phyloP scores from a whole-genome alignment of 768 basidiomycete genomes.

The Pisolithus albus region DNA sequence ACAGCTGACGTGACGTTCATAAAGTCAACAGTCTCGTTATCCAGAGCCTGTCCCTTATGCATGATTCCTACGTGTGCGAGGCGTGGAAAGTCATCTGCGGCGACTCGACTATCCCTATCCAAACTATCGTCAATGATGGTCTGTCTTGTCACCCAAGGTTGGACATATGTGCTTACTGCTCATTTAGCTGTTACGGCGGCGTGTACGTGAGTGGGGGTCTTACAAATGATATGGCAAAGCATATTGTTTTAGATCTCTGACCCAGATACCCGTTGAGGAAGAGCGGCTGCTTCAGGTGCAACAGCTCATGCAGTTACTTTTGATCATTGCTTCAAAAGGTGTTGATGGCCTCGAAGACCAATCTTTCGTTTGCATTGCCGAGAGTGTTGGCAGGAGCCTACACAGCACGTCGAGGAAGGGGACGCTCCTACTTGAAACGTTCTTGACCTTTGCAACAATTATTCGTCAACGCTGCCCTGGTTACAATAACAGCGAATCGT shows the following conservation, averaged over 20 bases:
- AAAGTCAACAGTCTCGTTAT: slow-evolving; percentile 17
- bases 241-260: slow-evolving; percentile 11
- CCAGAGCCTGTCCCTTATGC: slow-evolving; percentile 13
- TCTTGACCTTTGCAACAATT: slow-evolving; percentile 32
- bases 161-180: slow-evolving; percentile 1
- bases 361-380: slow-evolving; percentile 7
- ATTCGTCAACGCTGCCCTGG: slow-evolving; percentile 10
- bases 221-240: background rate
- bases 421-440: slow-evolving; percentile 27
- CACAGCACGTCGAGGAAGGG: slow-evolving; percentile 5
- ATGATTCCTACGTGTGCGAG: slow-evolving; percentile 8
- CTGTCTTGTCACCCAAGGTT: background rate
- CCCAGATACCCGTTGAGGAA: slow-evolving; percentile 1
- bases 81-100: slow-evolving; percentile 16
- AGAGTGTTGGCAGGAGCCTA: slow-evolving; percentile 11
- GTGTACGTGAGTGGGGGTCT: slow-evolving; percentile 11
- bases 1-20: background rate
- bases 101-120: slow-evolving; percentile 9
- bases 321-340: slow-evolving; percentile 15
- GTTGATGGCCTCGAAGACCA: slow-evolving; percentile 6
- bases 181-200: slow-evolving; percentile 9
- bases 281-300: slow-evolving; percentile 2
- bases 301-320: slow-evolving; percentile 23
- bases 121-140: slow-evolving; percentile 16
- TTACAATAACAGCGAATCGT: slow-evolving; percentile 3